phyloP scores from a whole-genome alignment of 2,329 filamentous ascomycete genomes.

The Phaeosphaeriaceae sp. region DNA sequence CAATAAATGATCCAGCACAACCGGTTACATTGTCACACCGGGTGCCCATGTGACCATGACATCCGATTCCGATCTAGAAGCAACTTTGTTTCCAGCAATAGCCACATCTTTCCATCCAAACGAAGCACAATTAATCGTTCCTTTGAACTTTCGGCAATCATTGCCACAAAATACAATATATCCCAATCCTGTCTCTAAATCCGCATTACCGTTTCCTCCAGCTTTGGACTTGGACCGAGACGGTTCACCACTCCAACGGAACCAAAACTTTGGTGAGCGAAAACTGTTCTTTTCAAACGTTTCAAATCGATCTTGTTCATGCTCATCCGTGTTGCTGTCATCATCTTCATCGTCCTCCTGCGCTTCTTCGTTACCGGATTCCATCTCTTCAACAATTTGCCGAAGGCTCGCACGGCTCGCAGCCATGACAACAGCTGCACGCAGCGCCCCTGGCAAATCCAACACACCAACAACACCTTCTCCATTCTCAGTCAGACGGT shows the following conservation, averaged over 20 bases:
- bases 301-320: constrained; percentile 18
- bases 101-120: constrained; percentile 30
- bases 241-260: constrained; percentile 27
- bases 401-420: constrained; percentile 24
- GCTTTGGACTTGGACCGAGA: background rate
- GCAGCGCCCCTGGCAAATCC: constrained; percentile 18
- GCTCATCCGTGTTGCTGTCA: constrained; percentile 6
- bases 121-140: constrained; percentile 24
- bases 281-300: constrained; percentile 37
- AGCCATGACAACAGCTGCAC: constrained; percentile 22
- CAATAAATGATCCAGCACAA: background rate
- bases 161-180: constrained; percentile 30
- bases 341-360: constrained; percentile 6
- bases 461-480: constrained; percentile 29
- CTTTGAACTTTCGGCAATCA: constrained; percentile 33
- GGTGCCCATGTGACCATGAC: constrained; percentile 4
- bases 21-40: background rate
- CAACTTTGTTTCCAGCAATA: constrained; percentile 24
- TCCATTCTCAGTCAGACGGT: constrained; percentile 24
- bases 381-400: constrained; percentile 8
- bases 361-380: constrained; percentile 5
- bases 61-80: constrained; percentile 22
- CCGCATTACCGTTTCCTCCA: background rate
- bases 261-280: constrained; percentile 35
- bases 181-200: constrained; percentile 18